phyloP scores from a whole-genome alignment of 1,139 yeast genomes.

The Protomyces pachydermus region DNA sequence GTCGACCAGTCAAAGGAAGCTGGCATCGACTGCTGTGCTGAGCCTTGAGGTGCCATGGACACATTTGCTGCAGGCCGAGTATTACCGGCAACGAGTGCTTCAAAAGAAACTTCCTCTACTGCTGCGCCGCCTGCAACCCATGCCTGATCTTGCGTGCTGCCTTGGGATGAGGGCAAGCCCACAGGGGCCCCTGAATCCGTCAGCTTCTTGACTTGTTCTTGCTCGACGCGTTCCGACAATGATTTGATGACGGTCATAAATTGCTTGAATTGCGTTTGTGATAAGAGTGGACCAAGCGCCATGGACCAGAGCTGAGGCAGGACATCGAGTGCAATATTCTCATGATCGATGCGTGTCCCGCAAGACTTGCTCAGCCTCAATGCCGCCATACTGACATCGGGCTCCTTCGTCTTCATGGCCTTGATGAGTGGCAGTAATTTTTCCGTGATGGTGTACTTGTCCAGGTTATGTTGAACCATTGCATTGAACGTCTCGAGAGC shows the following conservation, averaged over 20 bases:
- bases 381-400: slow-evolving; percentile 56
- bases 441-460: slow-evolving; percentile 66
- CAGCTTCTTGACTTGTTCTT: slow-evolving; percentile 37
- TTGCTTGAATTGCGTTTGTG: slow-evolving; percentile 43
- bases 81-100: slow-evolving; percentile 13
- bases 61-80: neutral
- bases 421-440: slow-evolving; percentile 71
- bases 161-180: neutral
- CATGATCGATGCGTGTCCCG: slow-evolving; percentile 41
- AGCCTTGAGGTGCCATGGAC: neutral
- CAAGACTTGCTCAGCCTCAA: slow-evolving; percentile 50
- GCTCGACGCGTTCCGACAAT: slow-evolving; percentile 43
- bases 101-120: slow-evolving; percentile 17
- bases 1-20: slow-evolving; percentile 20
- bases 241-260: slow-evolving; percentile 42
- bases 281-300: slow-evolving; percentile 47
- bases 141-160: neutral
- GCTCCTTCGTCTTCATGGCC: slow-evolving; percentile 71
- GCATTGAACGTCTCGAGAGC: slow-evolving; percentile 61
- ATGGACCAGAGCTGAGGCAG: slow-evolving; percentile 50
- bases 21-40: neutral
- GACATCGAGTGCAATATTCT: slow-evolving; percentile 46
- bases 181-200: slow-evolving; percentile 26
- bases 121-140: slow-evolving; percentile 6
- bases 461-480: slow-evolving; percentile 58